Evolutionary conservation across 495 filamentous ascomycete genomes (phyloP).

Genomic region (Xylaria nigripes): DNA sequence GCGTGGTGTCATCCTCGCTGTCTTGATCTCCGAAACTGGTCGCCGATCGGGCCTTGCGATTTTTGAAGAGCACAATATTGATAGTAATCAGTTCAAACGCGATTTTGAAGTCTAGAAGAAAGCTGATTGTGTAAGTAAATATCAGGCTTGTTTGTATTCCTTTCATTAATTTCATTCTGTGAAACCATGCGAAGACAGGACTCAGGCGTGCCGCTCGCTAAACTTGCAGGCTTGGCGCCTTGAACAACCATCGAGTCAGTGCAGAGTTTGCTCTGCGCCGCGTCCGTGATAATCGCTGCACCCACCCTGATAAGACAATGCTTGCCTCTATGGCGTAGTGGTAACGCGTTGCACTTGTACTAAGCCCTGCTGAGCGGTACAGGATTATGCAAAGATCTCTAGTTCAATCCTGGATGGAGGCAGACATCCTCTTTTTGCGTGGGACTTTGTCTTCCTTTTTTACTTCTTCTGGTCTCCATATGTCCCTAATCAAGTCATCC

Average conservation of each 20-base stretch:
- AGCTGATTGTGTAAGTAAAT: no score
- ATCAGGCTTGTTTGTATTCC: no score
- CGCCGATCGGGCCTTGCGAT: background rate
- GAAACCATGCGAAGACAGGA: background rate
- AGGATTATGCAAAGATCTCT: background rate
- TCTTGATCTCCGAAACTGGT: background rate
- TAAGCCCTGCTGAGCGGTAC: background rate
- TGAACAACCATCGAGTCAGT: no score
- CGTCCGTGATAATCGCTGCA: background rate
- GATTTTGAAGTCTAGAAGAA: no score
- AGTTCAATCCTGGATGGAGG: background rate
- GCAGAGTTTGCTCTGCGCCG: background rate
- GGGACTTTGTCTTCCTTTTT: background rate
- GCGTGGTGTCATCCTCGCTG: background rate
- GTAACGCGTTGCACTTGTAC: background rate
- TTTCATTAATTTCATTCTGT: background rate
- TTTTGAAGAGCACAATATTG: no score
- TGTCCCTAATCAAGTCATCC: no score
- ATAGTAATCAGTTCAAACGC: no score
- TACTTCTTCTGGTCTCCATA: no score
- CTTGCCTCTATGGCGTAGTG: background rate
- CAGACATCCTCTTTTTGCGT: background rate
- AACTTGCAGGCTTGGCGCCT: no score
- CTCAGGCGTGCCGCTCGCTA: background rate
- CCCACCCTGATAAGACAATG: background rate